Percentiles rank a stretch among this genome's conserved stretches.
Evolutionary conservation across 495 filamentous ascomycete species (phyloP).

Genomic region (Ascodesmis nigricans): DNA sequence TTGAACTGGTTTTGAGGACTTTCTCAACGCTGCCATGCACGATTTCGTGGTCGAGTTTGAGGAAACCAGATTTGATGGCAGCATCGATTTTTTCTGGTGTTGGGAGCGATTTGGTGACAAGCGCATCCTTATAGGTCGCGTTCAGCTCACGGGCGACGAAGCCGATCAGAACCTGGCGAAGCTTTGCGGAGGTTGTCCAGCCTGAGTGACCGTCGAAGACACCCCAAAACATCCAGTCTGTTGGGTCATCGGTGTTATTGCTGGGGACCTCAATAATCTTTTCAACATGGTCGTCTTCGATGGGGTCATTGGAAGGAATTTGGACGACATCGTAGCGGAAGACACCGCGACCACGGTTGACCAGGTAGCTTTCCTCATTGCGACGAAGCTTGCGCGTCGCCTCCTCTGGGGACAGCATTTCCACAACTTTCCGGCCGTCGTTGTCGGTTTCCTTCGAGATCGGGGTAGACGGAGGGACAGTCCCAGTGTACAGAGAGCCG

Average conservation of each 20-base stretch:
- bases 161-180: constrained; percentile 74
- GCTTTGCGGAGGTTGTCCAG: constrained; percentile 94
- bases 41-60: constrained; percentile 78
- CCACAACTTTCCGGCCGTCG: constrained; percentile 60
- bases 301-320: constrained; percentile 86
- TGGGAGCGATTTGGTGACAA: constrained; percentile 34
- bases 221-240: constrained; percentile 99
- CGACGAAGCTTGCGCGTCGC: constrained; percentile 70
- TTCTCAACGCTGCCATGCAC: constrained; percentile 71
- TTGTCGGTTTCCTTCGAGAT: constrained; percentile 65
- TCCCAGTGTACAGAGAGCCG: constrained; percentile 63
- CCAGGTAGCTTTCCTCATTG: constrained; percentile 75
- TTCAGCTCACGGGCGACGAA: constrained; percentile 92
- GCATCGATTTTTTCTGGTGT: constrained; percentile 57
- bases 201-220: constrained; percentile 83
- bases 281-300: constrained; percentile 94
- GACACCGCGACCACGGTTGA: constrained; percentile 76
- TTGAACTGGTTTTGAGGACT: constrained; percentile 69
- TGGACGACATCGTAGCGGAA: constrained; percentile 92
- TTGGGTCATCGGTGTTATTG: constrained; percentile 28
- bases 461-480: constrained; percentile 57
- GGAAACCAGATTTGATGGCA: constrained; percentile 83
- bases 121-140: constrained; percentile 59
- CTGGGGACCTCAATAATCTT: constrained; percentile 77
- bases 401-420: constrained; percentile 93